Percentiles rank a stretch among this genome's conserved stretches.
Evolutionary conservation across 1,139 yeast genomes (phyloP).

Genomic region (Suhomyces terraborum): DNA sequence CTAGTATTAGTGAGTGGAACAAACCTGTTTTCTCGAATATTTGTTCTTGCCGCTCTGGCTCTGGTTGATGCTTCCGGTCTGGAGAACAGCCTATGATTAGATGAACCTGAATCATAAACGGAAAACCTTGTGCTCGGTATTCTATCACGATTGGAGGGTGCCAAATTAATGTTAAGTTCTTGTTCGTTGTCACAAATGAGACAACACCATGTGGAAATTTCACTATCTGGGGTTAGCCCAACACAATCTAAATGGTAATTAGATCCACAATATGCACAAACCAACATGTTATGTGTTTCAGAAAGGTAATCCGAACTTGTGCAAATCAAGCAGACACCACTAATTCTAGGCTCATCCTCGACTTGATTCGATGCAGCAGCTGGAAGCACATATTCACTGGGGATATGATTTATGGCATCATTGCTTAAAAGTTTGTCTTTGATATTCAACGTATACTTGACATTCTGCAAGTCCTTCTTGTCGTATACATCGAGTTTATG

Average conservation of each 20-base stretch:
- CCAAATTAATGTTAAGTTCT: constrained; percentile 19
- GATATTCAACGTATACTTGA: constrained; percentile 21
- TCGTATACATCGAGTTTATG: constrained; percentile 29
- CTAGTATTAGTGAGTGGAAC: background rate
- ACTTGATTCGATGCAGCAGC: constrained; percentile 11
- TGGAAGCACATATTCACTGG: constrained; percentile 38
- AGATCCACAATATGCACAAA: constrained; percentile 39
- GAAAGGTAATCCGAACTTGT: constrained; percentile 36
- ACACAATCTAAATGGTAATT: constrained; percentile 41
- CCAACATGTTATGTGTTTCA: constrained; percentile 24
- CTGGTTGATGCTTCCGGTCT: background rate
- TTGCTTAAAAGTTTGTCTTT: constrained; percentile 37
- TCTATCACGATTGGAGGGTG: background rate
- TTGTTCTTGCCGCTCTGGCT: background rate
- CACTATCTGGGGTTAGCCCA: constrained; percentile 23
- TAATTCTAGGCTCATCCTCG: constrained; percentile 8
- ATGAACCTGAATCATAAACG: background rate
- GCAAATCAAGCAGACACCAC: constrained; percentile 39
- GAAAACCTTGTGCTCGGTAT: background rate
- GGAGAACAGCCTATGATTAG: background rate
- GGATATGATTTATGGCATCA: constrained; percentile 44
- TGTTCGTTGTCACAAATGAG: constrained; percentile 47
- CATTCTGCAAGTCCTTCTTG: constrained; percentile 8
- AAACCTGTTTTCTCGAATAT: background rate
- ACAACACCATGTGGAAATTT: constrained; percentile 37